phyloP scores from a whole-genome alignment of 176 grass and related monocot species.

The Avena insularis region DNA sequence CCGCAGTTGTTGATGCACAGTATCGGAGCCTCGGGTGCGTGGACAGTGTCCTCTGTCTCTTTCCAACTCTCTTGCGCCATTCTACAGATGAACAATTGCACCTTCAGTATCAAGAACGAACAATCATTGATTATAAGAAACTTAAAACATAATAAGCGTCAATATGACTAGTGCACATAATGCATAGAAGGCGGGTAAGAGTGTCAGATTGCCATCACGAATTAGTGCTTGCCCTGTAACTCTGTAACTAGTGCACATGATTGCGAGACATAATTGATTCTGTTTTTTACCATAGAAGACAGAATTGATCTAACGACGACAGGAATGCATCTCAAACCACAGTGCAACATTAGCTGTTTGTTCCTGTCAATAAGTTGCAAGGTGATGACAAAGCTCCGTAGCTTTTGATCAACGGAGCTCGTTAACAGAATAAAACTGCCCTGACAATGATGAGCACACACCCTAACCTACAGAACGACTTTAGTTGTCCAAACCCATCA shows the following conservation, averaged over 20 bases:
- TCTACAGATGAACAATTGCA: background rate
- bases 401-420: background rate
- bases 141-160: background rate
- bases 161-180: background rate
- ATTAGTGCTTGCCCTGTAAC: background rate
- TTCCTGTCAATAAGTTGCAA: background rate
- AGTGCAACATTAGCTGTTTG: background rate
- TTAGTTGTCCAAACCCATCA: background rate
- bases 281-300: background rate
- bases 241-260: background rate
- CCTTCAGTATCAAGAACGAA: background rate
- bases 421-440: background rate
- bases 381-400: background rate
- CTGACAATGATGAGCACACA: conserved; percentile 12
- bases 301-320: background rate
- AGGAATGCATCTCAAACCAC: conserved; percentile 5
- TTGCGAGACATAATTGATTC: background rate
- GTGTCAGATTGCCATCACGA: conserved; percentile 20
- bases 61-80: conserved; percentile 69
- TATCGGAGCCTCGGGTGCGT: conserved; percentile 54
- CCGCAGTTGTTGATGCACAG: conserved; percentile 72
- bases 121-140: background rate
- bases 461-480: background rate
- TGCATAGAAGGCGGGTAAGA: background rate
- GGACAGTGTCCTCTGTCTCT: conserved; percentile 59